These are phyloP conservation scores for Fragaria ananassa DNA, from an alignment of 306 rosid genomes.

Conservation along the genomic window DNA sequence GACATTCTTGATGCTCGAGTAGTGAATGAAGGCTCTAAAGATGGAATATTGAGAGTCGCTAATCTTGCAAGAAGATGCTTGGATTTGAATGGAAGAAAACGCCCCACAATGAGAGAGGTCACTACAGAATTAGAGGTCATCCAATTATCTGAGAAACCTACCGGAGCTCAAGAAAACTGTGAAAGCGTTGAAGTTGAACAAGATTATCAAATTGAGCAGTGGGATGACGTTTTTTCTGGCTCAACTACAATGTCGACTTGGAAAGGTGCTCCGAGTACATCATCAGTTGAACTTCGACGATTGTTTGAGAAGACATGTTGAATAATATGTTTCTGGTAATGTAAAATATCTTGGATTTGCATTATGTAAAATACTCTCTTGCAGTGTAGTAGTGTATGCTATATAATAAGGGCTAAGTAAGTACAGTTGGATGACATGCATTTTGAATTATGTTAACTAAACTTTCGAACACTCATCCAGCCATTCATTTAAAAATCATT, in stretches of 20 bases:
- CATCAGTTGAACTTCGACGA: background rate
- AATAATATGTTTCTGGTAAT: background rate
- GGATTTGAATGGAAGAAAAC: background rate
- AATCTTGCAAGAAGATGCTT: slow-evolving; percentile 7
- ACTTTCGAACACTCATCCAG: no score
- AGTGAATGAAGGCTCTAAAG: background rate
- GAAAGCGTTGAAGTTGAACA: slow-evolving; percentile 6
- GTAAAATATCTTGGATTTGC: background rate
- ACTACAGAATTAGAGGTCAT: slow-evolving; percentile 22
- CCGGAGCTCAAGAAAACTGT: background rate
- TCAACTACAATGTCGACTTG: background rate
- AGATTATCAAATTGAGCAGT: background rate
- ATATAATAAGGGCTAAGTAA: background rate
- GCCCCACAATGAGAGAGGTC: background rate
- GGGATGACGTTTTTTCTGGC: background rate
- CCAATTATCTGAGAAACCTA: background rate
- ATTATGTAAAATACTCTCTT: no score
- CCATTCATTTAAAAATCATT: no score
- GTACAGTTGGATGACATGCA: no score
- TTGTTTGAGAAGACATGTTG: background rate
- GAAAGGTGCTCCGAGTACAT: background rate
- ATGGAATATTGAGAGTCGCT: background rate
- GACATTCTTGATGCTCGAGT: slow-evolving; percentile 12
- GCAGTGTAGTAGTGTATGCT: background rate
- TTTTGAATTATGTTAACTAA: no score